Evolutionary conservation across 2,329 filamentous ascomycete species (phyloP).

Genomic region (Ceratocystis diversiconidia): DNA sequence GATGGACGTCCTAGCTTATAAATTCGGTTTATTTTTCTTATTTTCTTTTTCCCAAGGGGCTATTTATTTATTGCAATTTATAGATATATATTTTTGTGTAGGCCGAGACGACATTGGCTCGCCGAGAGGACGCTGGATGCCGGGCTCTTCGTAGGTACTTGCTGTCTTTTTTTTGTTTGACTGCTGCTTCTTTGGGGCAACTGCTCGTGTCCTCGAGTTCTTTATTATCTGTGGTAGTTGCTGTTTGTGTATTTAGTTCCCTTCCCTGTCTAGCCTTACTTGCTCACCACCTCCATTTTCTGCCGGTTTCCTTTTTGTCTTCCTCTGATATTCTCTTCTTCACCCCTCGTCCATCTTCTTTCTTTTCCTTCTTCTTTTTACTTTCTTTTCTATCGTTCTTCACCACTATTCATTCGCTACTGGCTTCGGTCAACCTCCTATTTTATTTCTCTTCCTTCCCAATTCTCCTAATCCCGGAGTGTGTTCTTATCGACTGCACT

Average conservation of each 20-base stretch:
- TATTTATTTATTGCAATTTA: not conserved
- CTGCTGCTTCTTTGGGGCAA: not conserved
- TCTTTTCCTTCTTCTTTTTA: constrained; percentile 12
- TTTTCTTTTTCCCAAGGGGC: not conserved
- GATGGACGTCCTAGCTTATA: too few relatives aligned
- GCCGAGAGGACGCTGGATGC: not conserved
- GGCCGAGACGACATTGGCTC: not conserved
- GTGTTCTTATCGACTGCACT: not conserved
- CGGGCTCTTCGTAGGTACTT: not conserved
- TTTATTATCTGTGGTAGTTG: constrained; percentile 14
- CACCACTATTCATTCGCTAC: constrained; percentile 14
- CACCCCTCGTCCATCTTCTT: not conserved
- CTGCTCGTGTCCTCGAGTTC: not conserved
- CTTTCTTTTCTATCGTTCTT: constrained; percentile 7
- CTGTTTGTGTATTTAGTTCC: constrained; percentile 3
- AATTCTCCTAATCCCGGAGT: not conserved
- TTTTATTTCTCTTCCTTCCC: not conserved
- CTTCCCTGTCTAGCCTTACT: not conserved
- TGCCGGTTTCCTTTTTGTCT: constrained; percentile 9
- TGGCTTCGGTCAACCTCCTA: constrained; percentile 10
- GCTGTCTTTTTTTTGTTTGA: not conserved
- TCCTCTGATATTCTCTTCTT: constrained; percentile 13
- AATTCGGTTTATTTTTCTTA: not conserved
- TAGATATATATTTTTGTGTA: not conserved
- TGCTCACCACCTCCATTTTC: constrained; percentile 10